These are phyloP conservation scores for Boletus fagicola DNA, from an alignment of 768 basidiomycete genomes.

Conservation along the genomic window DNA sequence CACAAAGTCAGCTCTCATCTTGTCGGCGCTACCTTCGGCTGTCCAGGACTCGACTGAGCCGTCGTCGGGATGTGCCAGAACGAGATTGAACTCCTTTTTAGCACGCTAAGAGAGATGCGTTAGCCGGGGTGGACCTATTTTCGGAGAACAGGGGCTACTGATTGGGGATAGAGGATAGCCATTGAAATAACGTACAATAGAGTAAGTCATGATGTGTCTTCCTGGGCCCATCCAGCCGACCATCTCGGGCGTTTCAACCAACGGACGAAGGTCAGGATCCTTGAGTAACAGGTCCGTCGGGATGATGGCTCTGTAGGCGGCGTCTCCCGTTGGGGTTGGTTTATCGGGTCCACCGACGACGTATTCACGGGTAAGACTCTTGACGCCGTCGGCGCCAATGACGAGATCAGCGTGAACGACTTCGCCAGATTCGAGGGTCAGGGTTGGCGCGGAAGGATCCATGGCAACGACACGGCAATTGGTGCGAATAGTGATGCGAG, in stretches of 20 bases:
- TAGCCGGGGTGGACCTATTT: background rate
- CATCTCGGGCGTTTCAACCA: slow-evolving; percentile 53
- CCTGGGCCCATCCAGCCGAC: slow-evolving; percentile 60
- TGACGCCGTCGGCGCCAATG: slow-evolving; percentile 53
- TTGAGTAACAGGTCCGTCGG: slow-evolving; percentile 42
- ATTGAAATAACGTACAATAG: slow-evolving; percentile 35
- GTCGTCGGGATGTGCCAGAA: slow-evolving; percentile 42
- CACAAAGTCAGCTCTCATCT: slow-evolving; percentile 47
- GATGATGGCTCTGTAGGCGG: slow-evolving; percentile 58
- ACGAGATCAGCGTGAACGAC: slow-evolving; percentile 44
- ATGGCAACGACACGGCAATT: slow-evolving; percentile 36
- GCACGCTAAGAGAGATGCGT: slow-evolving; percentile 24
- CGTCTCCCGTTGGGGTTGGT: slow-evolving; percentile 57
- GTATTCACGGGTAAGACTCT: slow-evolving; percentile 47
- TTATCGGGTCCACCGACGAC: slow-evolving; percentile 48
- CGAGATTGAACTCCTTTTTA: slow-evolving; percentile 45
- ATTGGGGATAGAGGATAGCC: background rate
- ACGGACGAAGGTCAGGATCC: slow-evolving; percentile 49
- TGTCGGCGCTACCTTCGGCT: slow-evolving; percentile 39
- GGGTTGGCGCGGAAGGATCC: slow-evolving; percentile 32
- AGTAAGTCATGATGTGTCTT: slow-evolving; percentile 45
- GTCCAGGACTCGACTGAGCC: slow-evolving; percentile 46
- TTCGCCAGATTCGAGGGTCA: slow-evolving; percentile 44
- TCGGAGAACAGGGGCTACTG: too few species aligned
- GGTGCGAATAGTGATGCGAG: slow-evolving; percentile 35